phyloP scores from a whole-genome alignment of 306 rosid genomes.

The Sechiopsis laciniata region DNA sequence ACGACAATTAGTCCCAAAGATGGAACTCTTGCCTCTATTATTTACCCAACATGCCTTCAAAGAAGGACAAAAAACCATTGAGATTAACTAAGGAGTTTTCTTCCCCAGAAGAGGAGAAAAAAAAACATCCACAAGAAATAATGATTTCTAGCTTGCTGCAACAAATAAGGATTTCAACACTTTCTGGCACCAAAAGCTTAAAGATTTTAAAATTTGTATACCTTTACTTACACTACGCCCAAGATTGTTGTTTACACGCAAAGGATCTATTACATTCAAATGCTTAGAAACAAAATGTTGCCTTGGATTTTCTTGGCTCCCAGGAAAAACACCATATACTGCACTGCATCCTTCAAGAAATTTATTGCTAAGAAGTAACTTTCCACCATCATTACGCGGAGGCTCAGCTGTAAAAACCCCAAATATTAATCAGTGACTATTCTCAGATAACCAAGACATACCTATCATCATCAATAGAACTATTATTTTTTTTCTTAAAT shows the following conservation, averaged over 20 bases:
- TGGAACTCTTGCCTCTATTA: no score
- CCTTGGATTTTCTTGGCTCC: constrained; percentile 77
- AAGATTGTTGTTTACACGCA: constrained; percentile 95
- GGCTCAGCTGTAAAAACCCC: constrained; percentile 64
- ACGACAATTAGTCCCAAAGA: no score
- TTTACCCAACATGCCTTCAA: no score
- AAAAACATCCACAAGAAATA: no score
- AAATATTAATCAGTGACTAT: constrained; percentile 19
- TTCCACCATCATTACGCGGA: constrained; percentile 89
- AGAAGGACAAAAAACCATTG: no score
- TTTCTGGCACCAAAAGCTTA: not conserved
- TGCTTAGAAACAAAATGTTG: constrained; percentile 82
- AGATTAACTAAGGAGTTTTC: no score
- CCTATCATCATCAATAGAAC: not conserved
- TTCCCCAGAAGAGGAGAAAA: no score
- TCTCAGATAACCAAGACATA: not conserved
- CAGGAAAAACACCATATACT: constrained; percentile 80
- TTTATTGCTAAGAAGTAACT: constrained; percentile 71
- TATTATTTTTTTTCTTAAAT: not conserved
- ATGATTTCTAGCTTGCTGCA: not conserved
- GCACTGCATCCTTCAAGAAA: constrained; percentile 76
- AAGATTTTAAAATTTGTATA: constrained; percentile 25
- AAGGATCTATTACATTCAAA: constrained; percentile 95
- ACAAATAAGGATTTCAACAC: constrained; percentile 3
- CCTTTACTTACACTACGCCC: constrained; percentile 99